Evolutionary conservation across 1,284 basidiomycete species (phyloP), one percentile per base, ranked within the genome.

Genomic region (Microbotryum silenes-acaulis): DNA sequence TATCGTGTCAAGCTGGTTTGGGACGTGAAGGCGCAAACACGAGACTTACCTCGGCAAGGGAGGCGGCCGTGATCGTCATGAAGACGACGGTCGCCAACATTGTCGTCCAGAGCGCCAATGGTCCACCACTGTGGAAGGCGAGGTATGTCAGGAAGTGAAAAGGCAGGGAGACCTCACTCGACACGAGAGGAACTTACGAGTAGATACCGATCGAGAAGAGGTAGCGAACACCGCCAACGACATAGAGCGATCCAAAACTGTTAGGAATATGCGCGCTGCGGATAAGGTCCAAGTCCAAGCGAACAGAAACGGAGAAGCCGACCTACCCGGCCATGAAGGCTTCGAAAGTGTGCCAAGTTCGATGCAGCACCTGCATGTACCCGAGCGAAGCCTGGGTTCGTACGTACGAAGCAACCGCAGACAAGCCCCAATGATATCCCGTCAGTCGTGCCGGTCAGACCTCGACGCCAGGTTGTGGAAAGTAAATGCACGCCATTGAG

Each of bases 321-420:
- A 42, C 37, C 37, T 42, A 42, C 65, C 86, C 88, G 1, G 88
- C 87, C 6, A 86, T 86, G 72, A 91, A 91, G 71, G 82, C 89
- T 75, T 91, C 89, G 49, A 88, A 72, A 27, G 86, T 77, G 70
- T 84, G 80, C 88, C 88, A 91, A 62, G 79, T 83, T 61, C 88
- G 86, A 73, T 91, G 88, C 47, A 91, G 80, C 74, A 86, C 88
- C 79, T 86, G 88, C 74, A 86, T 87, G 74, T 90, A 90, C 31
- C 88, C 88, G 62, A 90, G 81, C 58, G 78, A 81, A 78, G 80
- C 81, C 89, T 90, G 72, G 61, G 10, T 31, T 42, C 37, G 37
- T 42, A 1, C 37, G 37, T 10, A 42, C 37, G 16, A 42, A 18
- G 37, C 37, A 51, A 45, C 18, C 25, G 31, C 29, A 58, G 42